Percentiles rank a stretch among this genome's conserved stretches.
phyloP scores from a whole-genome alignment of 2,329 filamentous ascomycete genomes.

The Aspergillus tanneri region DNA sequence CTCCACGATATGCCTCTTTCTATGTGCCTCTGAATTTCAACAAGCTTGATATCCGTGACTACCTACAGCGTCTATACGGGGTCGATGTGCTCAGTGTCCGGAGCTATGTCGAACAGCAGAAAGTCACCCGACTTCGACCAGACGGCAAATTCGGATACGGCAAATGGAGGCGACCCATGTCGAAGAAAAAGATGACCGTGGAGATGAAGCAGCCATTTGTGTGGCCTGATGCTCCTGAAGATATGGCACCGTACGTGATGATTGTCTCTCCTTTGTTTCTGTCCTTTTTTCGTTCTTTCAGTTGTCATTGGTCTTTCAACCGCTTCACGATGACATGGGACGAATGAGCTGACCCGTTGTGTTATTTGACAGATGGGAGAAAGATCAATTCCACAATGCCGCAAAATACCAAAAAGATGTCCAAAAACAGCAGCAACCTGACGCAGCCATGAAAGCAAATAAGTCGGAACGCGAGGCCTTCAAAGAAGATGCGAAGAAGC shows the following conservation, averaged over 20 bases:
- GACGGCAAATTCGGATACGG: conserved; percentile 46
- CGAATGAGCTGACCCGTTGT: too few species aligned
- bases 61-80: conserved; percentile 82
- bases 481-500: conserved; percentile 60
- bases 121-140: conserved; percentile 50
- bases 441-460: conserved; percentile 38
- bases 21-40: conserved; percentile 86
- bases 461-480: conserved; percentile 48
- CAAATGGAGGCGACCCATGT: conserved; percentile 66
- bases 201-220: conserved; percentile 85
- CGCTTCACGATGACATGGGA: too few species aligned
- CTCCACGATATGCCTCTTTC: conserved; percentile 83
- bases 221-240: conserved; percentile 71
- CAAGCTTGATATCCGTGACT: conserved; percentile 95
- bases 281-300: conserved; percentile 5
- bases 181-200: conserved; percentile 90
- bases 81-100: conserved; percentile 72
- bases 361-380: conserved; percentile 65
- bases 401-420: conserved; percentile 48
- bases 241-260: conserved; percentile 60
- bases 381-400: conserved; percentile 57
- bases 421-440: conserved; percentile 36
- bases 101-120: conserved; percentile 73
- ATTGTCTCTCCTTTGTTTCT: conserved; percentile 11
- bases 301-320: background rate